Percentiles rank a stretch among this genome's conserved stretches.
Conservation (phyloP, 2,329 filamentous ascomycete genomes). For the Ascochyta fabae region DNA sequence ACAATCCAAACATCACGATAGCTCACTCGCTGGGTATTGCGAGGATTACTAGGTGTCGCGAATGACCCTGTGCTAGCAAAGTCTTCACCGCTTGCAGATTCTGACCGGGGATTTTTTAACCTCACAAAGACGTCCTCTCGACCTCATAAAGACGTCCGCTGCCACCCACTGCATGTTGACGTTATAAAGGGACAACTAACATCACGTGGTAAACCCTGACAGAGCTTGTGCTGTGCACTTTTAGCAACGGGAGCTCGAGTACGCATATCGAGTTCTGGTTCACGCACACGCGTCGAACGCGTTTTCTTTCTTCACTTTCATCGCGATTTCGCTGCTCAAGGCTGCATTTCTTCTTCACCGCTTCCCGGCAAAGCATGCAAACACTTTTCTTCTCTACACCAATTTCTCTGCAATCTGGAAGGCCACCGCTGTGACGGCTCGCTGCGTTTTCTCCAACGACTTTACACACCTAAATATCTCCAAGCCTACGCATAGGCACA, state of each 20-base stretch:
- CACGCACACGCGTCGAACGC: slow-evolving; percentile 3
- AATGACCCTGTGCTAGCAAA: slow-evolving; percentile 14
- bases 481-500: slow-evolving; percentile 16
- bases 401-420: slow-evolving; percentile 8
- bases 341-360: not conserved
- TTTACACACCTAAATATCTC: not conserved
- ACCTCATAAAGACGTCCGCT: slow-evolving; percentile 12
- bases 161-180: slow-evolving; percentile 3
- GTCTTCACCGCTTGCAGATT: slow-evolving; percentile 20
- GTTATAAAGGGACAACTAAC: not conserved
- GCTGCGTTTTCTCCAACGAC: slow-evolving; percentile 10
- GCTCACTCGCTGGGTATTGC: slow-evolving; percentile 6
- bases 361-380: slow-evolving; percentile 22
- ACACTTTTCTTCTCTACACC: not conserved
- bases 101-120: slow-evolving; percentile 14
- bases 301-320: slow-evolving; percentile 7
- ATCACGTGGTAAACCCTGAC: not conserved
- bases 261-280: not conserved
- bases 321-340: not conserved
- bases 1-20: not conserved
- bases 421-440: slow-evolving; percentile 22
- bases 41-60: not conserved
- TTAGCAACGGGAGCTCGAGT: not conserved
- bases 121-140: slow-evolving; percentile 3
- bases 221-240: not conserved